A percentile compares a stretch with the other conserved stretches of the same genome.
Conservation (phyloP, 2,329 filamentous ascomycete genomes). For the Teratosphaeriaceae sp. region DNA sequence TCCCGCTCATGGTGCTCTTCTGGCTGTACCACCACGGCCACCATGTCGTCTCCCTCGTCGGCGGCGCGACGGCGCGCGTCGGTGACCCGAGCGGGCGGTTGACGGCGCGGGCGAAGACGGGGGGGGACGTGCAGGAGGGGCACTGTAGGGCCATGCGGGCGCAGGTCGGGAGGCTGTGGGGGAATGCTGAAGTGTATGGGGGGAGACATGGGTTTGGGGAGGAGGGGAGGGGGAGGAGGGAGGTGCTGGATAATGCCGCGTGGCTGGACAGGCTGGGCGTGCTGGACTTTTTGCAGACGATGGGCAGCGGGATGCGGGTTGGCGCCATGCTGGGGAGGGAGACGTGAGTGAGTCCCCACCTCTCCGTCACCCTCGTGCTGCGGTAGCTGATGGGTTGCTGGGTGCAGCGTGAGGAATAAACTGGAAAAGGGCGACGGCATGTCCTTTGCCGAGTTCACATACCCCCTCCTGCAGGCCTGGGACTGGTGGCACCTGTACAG, state of each 20-base stretch:
- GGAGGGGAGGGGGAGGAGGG: constrained; percentile 57
- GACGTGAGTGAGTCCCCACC: constrained; percentile 53
- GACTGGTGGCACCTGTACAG: constrained; percentile 90
- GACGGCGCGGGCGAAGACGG: constrained; percentile 51
- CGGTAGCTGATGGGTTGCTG: constrained; percentile 7
- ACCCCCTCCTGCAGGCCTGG: constrained; percentile 90
- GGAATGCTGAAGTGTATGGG: constrained; percentile 62
- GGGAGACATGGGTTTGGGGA: constrained; percentile 55
- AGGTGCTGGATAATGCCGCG: constrained; percentile 70
- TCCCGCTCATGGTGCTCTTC: constrained; percentile 76
- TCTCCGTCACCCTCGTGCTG: neutral
- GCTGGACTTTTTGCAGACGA: constrained; percentile 65
- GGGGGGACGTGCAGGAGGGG: constrained; percentile 47
- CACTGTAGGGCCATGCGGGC: constrained; percentile 63
- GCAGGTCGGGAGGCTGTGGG: constrained; percentile 67
- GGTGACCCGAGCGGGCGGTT: constrained; percentile 72
- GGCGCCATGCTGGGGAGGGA: constrained; percentile 85
- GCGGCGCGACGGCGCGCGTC: constrained; percentile 64
- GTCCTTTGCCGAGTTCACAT: constrained; percentile 88
- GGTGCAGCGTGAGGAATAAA: constrained; percentile 66
- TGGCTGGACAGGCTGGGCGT: constrained; percentile 73
- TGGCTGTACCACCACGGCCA: constrained; percentile 77
- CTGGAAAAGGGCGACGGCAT: constrained; percentile 84
- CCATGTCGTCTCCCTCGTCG: constrained; percentile 55
- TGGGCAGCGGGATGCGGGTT: constrained; percentile 69